These are phyloP conservation scores for Murraya paniculata DNA, from an alignment of 345 rosid species.

Conservation along the genomic window DNA sequence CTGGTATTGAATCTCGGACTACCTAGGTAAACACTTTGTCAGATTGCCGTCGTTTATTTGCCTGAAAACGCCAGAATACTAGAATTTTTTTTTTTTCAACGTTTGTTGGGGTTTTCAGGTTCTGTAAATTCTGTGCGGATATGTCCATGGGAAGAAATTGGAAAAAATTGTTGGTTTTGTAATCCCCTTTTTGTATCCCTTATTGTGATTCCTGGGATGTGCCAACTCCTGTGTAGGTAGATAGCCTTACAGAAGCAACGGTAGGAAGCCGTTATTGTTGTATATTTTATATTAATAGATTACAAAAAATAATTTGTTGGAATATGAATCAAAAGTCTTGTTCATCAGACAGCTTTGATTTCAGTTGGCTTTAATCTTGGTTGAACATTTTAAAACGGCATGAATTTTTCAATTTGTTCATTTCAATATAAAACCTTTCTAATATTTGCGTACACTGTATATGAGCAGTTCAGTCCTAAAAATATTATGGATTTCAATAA, in stretches of 20 bases:
- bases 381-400: too few relatives aligned
- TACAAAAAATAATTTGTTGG: too few relatives aligned
- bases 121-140: not conserved
- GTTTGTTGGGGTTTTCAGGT: not conserved
- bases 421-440: too few relatives aligned
- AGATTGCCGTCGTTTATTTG: not conserved
- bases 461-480: too few relatives aligned
- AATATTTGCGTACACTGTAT: too few relatives aligned
- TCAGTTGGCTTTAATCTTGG: too few relatives aligned
- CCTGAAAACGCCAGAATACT: not conserved
- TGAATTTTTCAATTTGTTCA: too few relatives aligned
- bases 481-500: too few relatives aligned
- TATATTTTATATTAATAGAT: not conserved
- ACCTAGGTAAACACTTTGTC: slow-evolving; percentile 9
- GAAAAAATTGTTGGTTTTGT: not conserved
- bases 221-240: not conserved
- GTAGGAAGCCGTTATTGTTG: not conserved
- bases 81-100: not conserved
- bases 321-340: too few relatives aligned
- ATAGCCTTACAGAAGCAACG: not conserved
- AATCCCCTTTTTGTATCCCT: not conserved
- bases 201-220: not conserved
- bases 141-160: not conserved
- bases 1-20: slow-evolving; percentile 43
- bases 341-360: too few relatives aligned